Percentiles rank a stretch among this genome's conserved stretches.
Conservation (phyloP, 2,329 filamentous ascomycete genomes). For the Trichoderma endophyticum region DNA sequence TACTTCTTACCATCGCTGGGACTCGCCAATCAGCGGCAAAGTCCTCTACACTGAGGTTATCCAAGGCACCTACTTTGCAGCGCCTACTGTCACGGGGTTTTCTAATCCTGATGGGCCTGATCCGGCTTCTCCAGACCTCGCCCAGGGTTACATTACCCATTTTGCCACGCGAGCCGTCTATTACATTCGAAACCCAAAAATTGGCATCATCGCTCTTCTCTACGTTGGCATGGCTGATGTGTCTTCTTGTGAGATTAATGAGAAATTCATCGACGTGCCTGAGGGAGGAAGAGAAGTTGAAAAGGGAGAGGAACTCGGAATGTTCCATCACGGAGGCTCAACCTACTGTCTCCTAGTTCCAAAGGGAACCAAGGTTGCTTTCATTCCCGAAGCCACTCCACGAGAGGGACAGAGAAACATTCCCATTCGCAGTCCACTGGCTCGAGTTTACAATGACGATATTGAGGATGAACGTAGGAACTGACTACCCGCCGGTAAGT, state of each 20-base stretch:
- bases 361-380: conserved; percentile 42
- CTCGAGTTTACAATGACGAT: not conserved
- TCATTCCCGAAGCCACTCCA: conserved; percentile 20
- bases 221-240: conserved; percentile 71
- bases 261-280: conserved; percentile 9
- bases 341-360: conserved; percentile 63
- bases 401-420: conserved; percentile 19
- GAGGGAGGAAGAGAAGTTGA: not conserved
- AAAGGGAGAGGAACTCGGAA: conserved; percentile 67
- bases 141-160: conserved; percentile 60
- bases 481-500: accelerated
- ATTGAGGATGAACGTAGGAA: not conserved
- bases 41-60: conserved; percentile 52
- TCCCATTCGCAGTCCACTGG: conserved; percentile 23
- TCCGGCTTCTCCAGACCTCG: conserved; percentile 28
- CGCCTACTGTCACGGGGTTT: conserved; percentile 30
- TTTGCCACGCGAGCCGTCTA: conserved; percentile 64
- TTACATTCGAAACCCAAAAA: conserved; percentile 57
- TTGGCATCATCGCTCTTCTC: conserved; percentile 65
- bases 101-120: conserved; percentile 21
- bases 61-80: conserved; percentile 62
- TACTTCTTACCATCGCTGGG: conserved; percentile 66
- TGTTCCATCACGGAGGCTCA: conserved; percentile 71
- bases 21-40: conserved; percentile 58
- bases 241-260: conserved; percentile 56